Evolutionary conservation across 345 rosid genomes (phyloP), one percentile per base, ranked within the genome.

Genomic region (Cochlearia excelsa): DNA sequence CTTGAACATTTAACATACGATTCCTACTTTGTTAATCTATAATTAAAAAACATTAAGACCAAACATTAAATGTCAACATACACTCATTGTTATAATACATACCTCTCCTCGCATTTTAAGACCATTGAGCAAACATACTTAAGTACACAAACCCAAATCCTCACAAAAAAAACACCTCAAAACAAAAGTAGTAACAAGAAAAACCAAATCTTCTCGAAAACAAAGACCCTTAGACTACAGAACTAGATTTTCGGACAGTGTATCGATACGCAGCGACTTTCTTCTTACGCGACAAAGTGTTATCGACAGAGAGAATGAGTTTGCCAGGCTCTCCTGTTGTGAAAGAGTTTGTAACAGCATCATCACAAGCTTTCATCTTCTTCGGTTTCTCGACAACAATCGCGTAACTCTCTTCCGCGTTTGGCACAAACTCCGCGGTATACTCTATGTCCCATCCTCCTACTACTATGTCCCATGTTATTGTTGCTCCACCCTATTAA

Each of bases 401-500:
- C 2, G 78, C 79, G 78, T 93, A 89, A 80, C 97, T 79, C 11
- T 74, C 88, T 56, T 80, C 82, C 0, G 84, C 88, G 10, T 76
- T 83, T 5, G 99, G 99, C 51, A 87, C 87, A 61, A 87, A 93
- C 76, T 93, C 99, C 28, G 95, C 95, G 4, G 87, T 89, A 78
- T 93, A 93, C 65, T 93, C 99, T 76, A 93, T 63, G 9, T 93
- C 99, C 99, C 99, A 93, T 26, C 96, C 99, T 30, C 99, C 99
- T 6, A 93, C 99, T 29, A 82, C 97, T 34, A 93, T 77, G 61
- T 93, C 99, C 99, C 99, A 93, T 11, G 88, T 74, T 62, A 93
- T 93, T 2, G 88, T 87, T 40, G 92, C 89, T 11, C 95, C 95
- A 10, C 73, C 92, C 99, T 92, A 46, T 9, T 11, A 67, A 31